A percentile compares a stretch with the other conserved stretches of the same genome.
These are phyloP conservation scores for Vaccinium myrtillus DNA, from an alignment of 148 eudicot species.

Conservation along the genomic window DNA sequence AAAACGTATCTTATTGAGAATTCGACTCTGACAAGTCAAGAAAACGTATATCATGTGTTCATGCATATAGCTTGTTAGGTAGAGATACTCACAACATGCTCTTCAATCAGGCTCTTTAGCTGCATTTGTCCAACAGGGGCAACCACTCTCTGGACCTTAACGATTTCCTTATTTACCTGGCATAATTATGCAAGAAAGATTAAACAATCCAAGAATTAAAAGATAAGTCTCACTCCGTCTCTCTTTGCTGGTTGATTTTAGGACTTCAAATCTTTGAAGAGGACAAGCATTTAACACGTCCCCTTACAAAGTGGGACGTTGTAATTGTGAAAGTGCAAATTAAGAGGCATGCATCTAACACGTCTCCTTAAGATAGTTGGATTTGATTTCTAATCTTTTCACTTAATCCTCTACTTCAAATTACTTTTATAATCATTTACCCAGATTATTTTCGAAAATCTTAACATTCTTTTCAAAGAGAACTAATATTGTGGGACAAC, in stretches of 20 bases:
- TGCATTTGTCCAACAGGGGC: slow-evolving; percentile 98
- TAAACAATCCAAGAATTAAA: not conserved
- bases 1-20: not conserved
- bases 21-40: not conserved
- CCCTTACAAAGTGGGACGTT: not conserved
- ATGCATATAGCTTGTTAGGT: slow-evolving; percentile 14
- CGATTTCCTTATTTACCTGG: slow-evolving; percentile 97
- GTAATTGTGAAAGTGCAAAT: not conserved
- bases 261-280: not conserved
- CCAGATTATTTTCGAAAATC: not conserved
- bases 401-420: not conserved
- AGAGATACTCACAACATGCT: slow-evolving; percentile 84
- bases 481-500: not conserved
- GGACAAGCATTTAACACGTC: not conserved
- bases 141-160: slow-evolving; percentile 95
- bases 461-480: not conserved
- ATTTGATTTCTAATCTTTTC: too few species aligned
- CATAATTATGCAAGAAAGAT: slow-evolving; percentile 8
- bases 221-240: not conserved
- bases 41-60: not conserved
- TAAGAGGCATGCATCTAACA: not conserved
- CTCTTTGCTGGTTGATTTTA: not conserved
- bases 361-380: not conserved
- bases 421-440: not conserved
- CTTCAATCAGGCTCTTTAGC: slow-evolving; percentile 88